phyloP scores from a whole-genome alignment of 257 asterid genomes.

The Linaria vulgaris region DNA sequence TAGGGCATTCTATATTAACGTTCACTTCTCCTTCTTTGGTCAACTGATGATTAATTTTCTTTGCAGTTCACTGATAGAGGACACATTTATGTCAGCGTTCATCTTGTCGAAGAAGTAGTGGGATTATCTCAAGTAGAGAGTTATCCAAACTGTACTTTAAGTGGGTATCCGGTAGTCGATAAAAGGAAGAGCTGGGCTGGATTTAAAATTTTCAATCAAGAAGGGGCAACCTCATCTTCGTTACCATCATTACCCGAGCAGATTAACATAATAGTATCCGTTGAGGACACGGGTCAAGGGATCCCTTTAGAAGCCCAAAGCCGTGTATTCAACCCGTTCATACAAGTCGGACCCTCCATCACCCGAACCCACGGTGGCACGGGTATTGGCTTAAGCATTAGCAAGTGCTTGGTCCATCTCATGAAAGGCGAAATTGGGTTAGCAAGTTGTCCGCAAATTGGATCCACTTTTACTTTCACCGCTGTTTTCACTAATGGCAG shows the following conservation, averaged over 20 bases:
- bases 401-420: conserved; percentile 92
- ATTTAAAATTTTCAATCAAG: conserved; percentile 54
- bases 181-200: conserved; percentile 70
- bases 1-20: too few species aligned
- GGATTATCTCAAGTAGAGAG: conserved; percentile 39
- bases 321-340: conserved; percentile 81
- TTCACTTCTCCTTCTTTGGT: not conserved
- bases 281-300: conserved; percentile 96
- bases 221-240: conserved; percentile 35
- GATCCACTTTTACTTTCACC: conserved; percentile 89
- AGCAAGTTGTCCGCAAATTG: conserved; percentile 66
- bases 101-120: conserved; percentile 72
- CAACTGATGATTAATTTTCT: conserved; percentile 14
- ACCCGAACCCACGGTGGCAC: conserved; percentile 94
- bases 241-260: conserved; percentile 42
- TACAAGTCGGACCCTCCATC: conserved; percentile 96
- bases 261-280: conserved; percentile 70
- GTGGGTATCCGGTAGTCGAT: conserved; percentile 79
- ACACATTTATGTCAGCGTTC: conserved; percentile 80
- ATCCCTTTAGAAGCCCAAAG: conserved; percentile 78
- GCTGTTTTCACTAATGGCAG: conserved; percentile 58
- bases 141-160: conserved; percentile 52
- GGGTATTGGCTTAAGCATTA: conserved; percentile 93
- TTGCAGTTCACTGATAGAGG: conserved; percentile 92
- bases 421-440: conserved; percentile 96